Conservation (phyloP, 768 basidiomycete genomes). For the button mushroom (Agaricus bisporus) region DNA sequence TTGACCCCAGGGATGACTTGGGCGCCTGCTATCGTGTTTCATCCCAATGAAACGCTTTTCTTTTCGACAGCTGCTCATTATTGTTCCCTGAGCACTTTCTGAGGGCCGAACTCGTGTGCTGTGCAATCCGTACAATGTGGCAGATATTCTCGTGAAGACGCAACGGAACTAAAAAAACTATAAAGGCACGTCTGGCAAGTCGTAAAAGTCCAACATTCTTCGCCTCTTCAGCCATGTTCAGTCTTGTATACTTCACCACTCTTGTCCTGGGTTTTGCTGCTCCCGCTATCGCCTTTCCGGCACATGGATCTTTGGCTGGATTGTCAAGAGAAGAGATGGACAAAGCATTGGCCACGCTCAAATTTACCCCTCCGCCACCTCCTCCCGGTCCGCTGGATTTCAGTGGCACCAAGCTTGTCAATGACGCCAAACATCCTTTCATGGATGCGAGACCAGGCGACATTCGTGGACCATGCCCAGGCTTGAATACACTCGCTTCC, state of each 20-base stretch:
- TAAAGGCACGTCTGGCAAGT: too few relatives aligned
- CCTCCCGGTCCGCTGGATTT: constrained; percentile 7
- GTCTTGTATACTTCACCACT: neutral
- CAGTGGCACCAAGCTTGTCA: constrained; percentile 13
- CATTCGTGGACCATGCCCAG: constrained; percentile 16
- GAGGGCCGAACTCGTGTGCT: too few relatives aligned
- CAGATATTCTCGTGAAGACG: too few relatives aligned
- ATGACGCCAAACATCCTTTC: constrained; percentile 15
- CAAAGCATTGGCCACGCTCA: constrained; percentile 6
- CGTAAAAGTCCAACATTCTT: too few relatives aligned
- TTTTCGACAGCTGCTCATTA: too few relatives aligned
- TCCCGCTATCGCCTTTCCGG: constrained; percentile 15
- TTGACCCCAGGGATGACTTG: too few relatives aligned
- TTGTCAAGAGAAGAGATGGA: constrained; percentile 17
- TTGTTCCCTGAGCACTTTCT: too few relatives aligned
- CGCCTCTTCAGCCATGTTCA: too few relatives aligned
- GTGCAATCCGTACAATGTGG: too few relatives aligned
- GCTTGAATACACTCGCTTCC: constrained; percentile 17
- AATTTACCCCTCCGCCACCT: neutral
- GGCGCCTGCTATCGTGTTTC: too few relatives aligned
- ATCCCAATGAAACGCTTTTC: too few relatives aligned
- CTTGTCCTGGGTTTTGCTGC: constrained; percentile 1
- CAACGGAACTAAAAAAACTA: too few relatives aligned
- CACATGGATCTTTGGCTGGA: constrained; percentile 19
- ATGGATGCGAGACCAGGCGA: constrained; percentile 9